Evolutionary conservation across 495 filamentous ascomycete species (phyloP), one percentile per base, ranked within the genome.

Genomic region (Tuber umbilicatum): DNA sequence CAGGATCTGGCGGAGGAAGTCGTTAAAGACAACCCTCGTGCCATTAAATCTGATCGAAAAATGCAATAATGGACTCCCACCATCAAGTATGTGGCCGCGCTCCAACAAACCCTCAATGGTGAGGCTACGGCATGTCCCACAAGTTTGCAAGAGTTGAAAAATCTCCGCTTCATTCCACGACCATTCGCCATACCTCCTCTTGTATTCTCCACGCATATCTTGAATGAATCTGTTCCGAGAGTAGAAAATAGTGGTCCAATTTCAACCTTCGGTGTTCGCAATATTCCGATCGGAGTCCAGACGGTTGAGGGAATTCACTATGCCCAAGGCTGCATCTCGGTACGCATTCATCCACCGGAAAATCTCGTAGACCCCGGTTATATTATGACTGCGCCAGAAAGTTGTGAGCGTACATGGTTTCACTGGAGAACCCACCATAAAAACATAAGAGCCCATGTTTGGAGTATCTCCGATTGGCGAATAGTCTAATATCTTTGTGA

Each of bases 1-100:
- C 1, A 78, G 69, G n/a, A 79, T 77, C 41, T 79, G 77, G 19
- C 77, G 75, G 50, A 72, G 39, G 35, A 68, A 79, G 72, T 74
- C 69, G 21, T 70, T 72, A 23, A 78, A 77, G n/a, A 37, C 19
- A 40, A 67, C 39, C 16, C 19, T n/a, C 9, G 47, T 73, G 38
- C 74, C 73, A 38, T 76, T 68, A 5, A 38, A 40, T 38, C 60
- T 27, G 1, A 27, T n/a, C 14, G 50, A 27, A 31, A 60, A 60
- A 14, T 75, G 43, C 55, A 27, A 60, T 50, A 78, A 27, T 31
- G 35, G n/a, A 43, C 39, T 2, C 68, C 76, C n/a, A 70, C 64
- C 19, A 27, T 55, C 43, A 69, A 50, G 73, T 40, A 45, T 38
- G 5, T 71, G 45, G 39, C 41, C 5, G 0, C 42, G 37, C 41